phyloP scores from a whole-genome alignment of 2,329 filamentous ascomycete species.

The Paecilomyces formosus region DNA sequence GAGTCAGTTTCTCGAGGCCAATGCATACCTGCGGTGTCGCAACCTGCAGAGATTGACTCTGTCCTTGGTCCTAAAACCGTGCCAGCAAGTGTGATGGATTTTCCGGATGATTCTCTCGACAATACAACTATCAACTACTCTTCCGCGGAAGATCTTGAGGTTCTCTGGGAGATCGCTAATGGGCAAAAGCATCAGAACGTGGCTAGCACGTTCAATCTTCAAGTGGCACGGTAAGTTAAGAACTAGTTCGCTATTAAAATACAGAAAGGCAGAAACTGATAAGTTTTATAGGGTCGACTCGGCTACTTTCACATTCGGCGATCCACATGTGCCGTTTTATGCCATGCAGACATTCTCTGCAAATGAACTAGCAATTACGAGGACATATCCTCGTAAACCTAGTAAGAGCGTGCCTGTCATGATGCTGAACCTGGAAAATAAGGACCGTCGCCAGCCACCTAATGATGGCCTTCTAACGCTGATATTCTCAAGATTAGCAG shows the following conservation, averaged over 20 bases:
- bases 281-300: constrained; percentile 25
- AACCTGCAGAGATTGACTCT: constrained; percentile 27
- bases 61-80: constrained; percentile 33
- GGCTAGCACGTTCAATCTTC: constrained; percentile 30
- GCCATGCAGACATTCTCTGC: constrained; percentile 35
- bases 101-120: constrained; percentile 29
- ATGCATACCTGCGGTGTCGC: constrained; percentile 22
- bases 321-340: constrained; percentile 36
- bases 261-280: constrained; percentile 9
- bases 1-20: constrained; percentile 13
- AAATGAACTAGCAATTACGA: constrained; percentile 34
- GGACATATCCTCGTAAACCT: constrained; percentile 33
- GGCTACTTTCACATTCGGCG: constrained; percentile 37
- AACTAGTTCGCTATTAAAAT: constrained; percentile 1
- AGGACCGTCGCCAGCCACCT: constrained; percentile 28
- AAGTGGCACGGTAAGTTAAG: constrained; percentile 30
- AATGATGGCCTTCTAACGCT: constrained; percentile 37
- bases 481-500: constrained; percentile 43
- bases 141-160: constrained; percentile 29
- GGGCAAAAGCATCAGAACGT: constrained; percentile 29
- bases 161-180: constrained; percentile 40
- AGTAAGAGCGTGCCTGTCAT: constrained; percentile 37
- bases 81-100: constrained; percentile 35
- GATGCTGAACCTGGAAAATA: constrained; percentile 33
- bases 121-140: constrained; percentile 30